These are phyloP conservation scores for Leucoagaricus sp. DNA, from an alignment of 1,284 basidiomycete species.

Conservation along the genomic window DNA sequence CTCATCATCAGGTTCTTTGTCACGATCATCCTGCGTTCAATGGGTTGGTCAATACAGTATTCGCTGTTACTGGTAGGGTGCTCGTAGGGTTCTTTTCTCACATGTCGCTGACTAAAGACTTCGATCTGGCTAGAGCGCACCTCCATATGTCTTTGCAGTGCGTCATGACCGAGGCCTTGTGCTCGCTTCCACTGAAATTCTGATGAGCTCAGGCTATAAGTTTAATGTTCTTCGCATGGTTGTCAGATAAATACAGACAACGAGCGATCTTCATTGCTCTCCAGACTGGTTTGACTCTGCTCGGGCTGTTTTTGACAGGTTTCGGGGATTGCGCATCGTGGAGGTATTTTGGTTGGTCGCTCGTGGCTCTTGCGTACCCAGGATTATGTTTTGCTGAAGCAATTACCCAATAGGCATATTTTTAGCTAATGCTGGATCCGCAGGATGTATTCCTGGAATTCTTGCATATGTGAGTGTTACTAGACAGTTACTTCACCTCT, in stretches of 20 bases:
- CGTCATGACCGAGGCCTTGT: constrained; percentile 16
- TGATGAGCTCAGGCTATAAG: constrained; percentile 32
- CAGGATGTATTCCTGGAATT: constrained; percentile 45
- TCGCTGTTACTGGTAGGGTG: constrained; percentile 42
- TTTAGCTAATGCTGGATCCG: constrained; percentile 42
- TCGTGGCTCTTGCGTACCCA: no score
- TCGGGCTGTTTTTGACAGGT: constrained; percentile 41
- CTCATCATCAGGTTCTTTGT: constrained; percentile 38
- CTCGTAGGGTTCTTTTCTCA: neutral
- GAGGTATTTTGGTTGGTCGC: constrained; percentile 41
- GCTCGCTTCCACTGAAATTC: neutral
- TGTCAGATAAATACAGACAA: constrained; percentile 45
- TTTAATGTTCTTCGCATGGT: constrained; percentile 42
- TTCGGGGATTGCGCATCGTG: constrained; percentile 34
- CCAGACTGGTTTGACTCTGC: constrained; percentile 39
- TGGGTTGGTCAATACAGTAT: constrained; percentile 45
- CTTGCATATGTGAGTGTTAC: constrained; percentile 44
- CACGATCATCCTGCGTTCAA: constrained; percentile 43
- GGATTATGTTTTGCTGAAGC: constrained; percentile 22
- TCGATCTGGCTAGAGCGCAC: constrained; percentile 37
- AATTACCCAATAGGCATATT: no score
- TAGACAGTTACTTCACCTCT: no score
- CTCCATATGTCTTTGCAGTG: constrained; percentile 48
- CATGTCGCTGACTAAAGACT: neutral
- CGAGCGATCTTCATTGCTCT: constrained; percentile 43